phyloP scores from a whole-genome alignment of 2,329 filamentous ascomycete genomes.

The Beauveria caledonica region DNA sequence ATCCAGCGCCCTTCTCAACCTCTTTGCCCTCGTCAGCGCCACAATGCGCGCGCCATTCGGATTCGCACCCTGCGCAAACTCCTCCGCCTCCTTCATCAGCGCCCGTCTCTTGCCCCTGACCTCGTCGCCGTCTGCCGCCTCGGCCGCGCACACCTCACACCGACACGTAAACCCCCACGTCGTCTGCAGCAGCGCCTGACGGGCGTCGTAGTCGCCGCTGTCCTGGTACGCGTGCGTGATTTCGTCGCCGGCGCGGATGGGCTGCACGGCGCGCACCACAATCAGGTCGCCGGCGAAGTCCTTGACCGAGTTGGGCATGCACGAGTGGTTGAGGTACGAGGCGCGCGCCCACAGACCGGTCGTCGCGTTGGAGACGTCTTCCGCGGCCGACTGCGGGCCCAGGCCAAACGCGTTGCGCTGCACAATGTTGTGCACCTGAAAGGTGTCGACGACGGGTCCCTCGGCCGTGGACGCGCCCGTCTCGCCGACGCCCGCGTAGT shows the following conservation, averaged over 20 bases:
- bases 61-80: slow-evolving; percentile 14
- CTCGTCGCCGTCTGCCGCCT: slow-evolving; percentile 17
- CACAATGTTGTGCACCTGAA: slow-evolving; percentile 26
- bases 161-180: slow-evolving; percentile 31
- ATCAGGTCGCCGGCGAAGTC: slow-evolving; percentile 32
- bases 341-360: slow-evolving; percentile 31
- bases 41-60: slow-evolving; percentile 14
- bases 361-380: slow-evolving; percentile 24
- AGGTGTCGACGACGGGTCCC: slow-evolving; percentile 20
- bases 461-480: slow-evolving; percentile 18
- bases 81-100: slow-evolving; percentile 16
- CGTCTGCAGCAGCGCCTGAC: slow-evolving; percentile 15
- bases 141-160: slow-evolving; percentile 27
- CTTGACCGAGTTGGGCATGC: slow-evolving; percentile 26
- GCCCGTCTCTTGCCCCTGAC: slow-evolving; percentile 16
- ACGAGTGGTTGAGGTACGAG: slow-evolving; percentile 36
- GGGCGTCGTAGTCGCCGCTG: slow-evolving; percentile 18
- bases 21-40: slow-evolving; percentile 18
- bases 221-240: slow-evolving; percentile 26
- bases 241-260: slow-evolving; percentile 27
- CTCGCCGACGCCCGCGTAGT: slow-evolving; percentile 19
- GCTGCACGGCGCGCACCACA: slow-evolving; percentile 27
- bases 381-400: slow-evolving; percentile 20
- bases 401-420: slow-evolving; percentile 26
- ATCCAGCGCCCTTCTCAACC: slow-evolving; percentile 17